Evolutionary conservation across 2,329 filamentous ascomycete species (phyloP).

Genomic region (Zalaria sp.): DNA sequence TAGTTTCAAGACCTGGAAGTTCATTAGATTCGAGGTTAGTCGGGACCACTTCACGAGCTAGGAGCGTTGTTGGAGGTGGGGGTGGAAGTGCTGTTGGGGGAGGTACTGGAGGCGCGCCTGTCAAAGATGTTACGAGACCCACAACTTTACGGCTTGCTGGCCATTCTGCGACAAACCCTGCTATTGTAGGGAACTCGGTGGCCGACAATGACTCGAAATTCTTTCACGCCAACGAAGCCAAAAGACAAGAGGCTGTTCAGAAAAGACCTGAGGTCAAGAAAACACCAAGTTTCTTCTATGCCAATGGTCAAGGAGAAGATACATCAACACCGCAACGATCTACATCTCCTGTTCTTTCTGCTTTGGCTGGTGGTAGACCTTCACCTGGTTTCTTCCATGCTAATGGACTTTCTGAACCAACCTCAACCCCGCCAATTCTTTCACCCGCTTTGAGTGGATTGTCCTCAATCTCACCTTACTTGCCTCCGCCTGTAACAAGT

Average conservation of each 20-base stretch:
- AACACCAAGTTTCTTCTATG: conserved; percentile 35
- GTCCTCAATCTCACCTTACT: conserved; percentile 16
- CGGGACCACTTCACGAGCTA: conserved; percentile 15
- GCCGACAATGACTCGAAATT: conserved; percentile 49
- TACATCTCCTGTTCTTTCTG: conserved; percentile 22
- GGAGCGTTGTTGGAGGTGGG: conserved; percentile 15
- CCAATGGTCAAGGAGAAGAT: conserved; percentile 32
- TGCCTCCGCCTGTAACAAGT: conserved; percentile 9
- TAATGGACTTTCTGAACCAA: not conserved
- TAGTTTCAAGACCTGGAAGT: not conserved
- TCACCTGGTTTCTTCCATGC: conserved; percentile 2
- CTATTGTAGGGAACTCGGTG: not conserved
- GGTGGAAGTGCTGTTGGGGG: too few relatives aligned
- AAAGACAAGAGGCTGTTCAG: conserved; percentile 18
- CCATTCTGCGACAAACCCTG: not conserved
- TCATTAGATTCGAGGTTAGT: not conserved
- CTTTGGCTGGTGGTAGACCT: not conserved
- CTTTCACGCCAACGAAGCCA: conserved; percentile 79
- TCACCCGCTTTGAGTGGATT: conserved; percentile 18
- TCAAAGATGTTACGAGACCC: not conserved
- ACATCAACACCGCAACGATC: conserved; percentile 18
- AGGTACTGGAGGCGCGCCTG: too few relatives aligned
- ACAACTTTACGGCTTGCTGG: not conserved
- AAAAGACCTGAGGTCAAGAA: conserved; percentile 28
- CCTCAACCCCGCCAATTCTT: conserved; percentile 13